Base-by-base conservation (phyloP, 495 filamentous ascomycete species). In the Podospora bellae-mahoneyi region DNA sequence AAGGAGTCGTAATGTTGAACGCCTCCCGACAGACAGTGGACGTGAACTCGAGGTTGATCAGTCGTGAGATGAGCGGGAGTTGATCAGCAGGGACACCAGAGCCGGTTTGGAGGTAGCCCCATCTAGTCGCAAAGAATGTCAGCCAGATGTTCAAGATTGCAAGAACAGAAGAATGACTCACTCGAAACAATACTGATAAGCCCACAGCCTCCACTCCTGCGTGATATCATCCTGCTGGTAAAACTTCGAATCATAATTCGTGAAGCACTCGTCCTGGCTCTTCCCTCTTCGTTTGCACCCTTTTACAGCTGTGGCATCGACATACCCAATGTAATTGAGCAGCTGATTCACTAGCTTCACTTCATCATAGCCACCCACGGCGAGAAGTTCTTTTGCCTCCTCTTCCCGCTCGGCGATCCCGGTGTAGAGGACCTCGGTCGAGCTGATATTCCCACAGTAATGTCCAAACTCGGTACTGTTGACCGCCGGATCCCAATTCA, bases 51-150 rank as follows among this genome's bases (percentile, higher is more conserved):
- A 91, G 66, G 71, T 85, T 81, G 66, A 90, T 80, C 1, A 84
- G 81, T 7, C 90, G 87, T 7, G 89, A 91, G 66, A 92, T 82
- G 5, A 93, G 72, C 0, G 91, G 88, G 0, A 85, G 81, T 68
- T 87, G 83, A 68, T 78, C 71, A 0, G 70, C 55, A 0, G 90
- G 90, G 1, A 87, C 85, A 28, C 85, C 83, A 54, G 84, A 86
- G 67, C 90, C 90, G 5, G 88, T 90, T 71, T 85, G 83, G 27
- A 91, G 83, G 77, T 84, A 92, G 39, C 90, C 91, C 89, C 89
- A 93, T 48, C 39, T 48, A 86, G 82, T 74, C 77, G 73, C 70
- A 74, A 82, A 18, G 73, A 72, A 34, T 23, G 23, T 72, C 16
- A 67, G 64, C 34, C 19, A 57, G 0, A 32, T 48, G 39, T 48